Base-by-base conservation (phyloP, 1,139 yeast species). In the Hansenula sp. region DNA sequence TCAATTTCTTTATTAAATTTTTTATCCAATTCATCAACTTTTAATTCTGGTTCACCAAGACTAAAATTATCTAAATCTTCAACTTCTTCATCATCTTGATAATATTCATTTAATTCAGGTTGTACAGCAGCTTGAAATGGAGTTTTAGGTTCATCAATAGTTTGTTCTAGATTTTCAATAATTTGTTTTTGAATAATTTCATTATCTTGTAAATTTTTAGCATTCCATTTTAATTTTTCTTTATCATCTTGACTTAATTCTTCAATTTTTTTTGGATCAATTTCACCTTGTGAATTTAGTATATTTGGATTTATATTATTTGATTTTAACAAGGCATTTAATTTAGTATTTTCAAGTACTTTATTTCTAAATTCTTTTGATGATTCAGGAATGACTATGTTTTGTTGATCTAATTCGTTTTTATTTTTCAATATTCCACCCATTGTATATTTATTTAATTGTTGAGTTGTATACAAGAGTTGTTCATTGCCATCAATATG, bases 111-210 rank as follows among this genome's bases (percentile, higher is more conserved):
- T 12, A 80, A 76, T 43, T 78, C 75, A 3, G 94, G 95, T 53
- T 87, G 85, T 34, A 87, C 85, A 0, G 97, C 95, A 18, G 95
- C 96, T 58, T 87, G 95, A 59, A 85, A 92, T 3, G 98, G 98
- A 2, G 98, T 92, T 68, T 92, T 92, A 29, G 98, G 98, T 62
- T 92, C 98, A 54, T 88, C 95, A 38, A 92, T 89, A 6, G 61
- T 79, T 77, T 48, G 44, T 40, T 57, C 61, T 37, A 66, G 57
- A 42, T 66, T 68, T 39, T 64, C 67, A 38, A 57, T 58, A 43
- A 64, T 64, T 37, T 55, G 55, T 45, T 66, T 65, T 18, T 67
- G 60, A 12, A 65, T 52, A 19, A 48, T 44, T 51, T 82, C 90
- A 22, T 84, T 75, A 39, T 78, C 73, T 45, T 75, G 73, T 45